Base-by-base conservation (phyloP, 352 stramenopile species). In the Chrysophaeum taylorii region DNA sequence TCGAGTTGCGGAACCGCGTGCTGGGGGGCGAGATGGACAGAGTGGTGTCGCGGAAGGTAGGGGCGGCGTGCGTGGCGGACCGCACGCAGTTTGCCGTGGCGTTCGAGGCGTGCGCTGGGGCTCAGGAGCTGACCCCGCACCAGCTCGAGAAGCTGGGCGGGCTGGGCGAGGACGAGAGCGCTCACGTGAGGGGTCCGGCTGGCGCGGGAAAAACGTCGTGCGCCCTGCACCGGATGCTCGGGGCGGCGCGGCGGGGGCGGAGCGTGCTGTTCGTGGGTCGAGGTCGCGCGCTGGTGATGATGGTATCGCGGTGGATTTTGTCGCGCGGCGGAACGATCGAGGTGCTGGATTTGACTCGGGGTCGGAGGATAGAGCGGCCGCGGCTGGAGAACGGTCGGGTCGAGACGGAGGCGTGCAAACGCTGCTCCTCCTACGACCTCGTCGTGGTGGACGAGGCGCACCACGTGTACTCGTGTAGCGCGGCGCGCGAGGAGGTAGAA, bases 371-470 rank as follows among this genome's bases (percentile, higher is more conserved):
- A 21, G 50, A 5, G n/a, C 7, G 27, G 9, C 16, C 57, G 57
- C 5, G 33, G 31, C 57, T n/a, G n/a, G n/a, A n/a, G n/a, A n/a
- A n/a, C n/a, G n/a, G n/a, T n/a, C n/a, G n/a, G n/a, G n/a, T n/a
- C n/a, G n/a, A n/a, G n/a, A n/a, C n/a, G n/a, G n/a, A n/a, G n/a
- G n/a, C n/a, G n/a, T n/a, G n/a, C n/a, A n/a, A n/a, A n/a, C n/a
- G n/a, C n/a, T n/a, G n/a, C n/a, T n/a, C n/a, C n/a, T n/a, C n/a
- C 12, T 25, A 21, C 36, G 1, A 2, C 36, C 15, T 25, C 15
- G 57, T 42, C 15, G 33, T 66, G 16, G 57, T 66, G 4, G 57
- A 66, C 57, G 57, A 66, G 57, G 57, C 57, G 33, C 57, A 66
- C 36, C 57, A 66, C 36, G 57, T 66, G 33, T 66, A 66, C 36